Evolutionary conservation across 257 asterid genomes (phyloP).

Genomic region (Solanum etuberosum): DNA sequence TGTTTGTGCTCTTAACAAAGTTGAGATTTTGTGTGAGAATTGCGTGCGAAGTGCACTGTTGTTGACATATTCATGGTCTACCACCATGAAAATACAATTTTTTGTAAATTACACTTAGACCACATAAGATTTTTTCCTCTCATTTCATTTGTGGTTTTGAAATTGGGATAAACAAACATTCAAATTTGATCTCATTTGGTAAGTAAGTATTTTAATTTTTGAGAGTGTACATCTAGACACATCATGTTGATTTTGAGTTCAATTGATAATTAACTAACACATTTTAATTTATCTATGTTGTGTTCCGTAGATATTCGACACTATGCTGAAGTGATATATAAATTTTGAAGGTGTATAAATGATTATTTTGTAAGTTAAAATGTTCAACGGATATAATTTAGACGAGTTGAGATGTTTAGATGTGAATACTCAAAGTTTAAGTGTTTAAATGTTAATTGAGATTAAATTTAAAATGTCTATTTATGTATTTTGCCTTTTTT

Average conservation of each 20-base stretch:
- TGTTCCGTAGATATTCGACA: too few species aligned
- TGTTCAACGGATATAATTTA: not conserved
- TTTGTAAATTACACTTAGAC: not conserved
- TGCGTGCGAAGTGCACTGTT: not conserved
- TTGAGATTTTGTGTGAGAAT: not conserved
- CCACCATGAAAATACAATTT: not conserved
- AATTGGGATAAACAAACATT: too few species aligned
- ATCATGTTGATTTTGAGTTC: too few species aligned
- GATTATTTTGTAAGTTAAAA: not conserved
- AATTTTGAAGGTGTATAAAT: not conserved
- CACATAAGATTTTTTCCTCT: not conserved
- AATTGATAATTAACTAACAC: too few species aligned
- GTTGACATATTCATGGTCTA: not conserved
- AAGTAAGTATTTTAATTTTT: not conserved
- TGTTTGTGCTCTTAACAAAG: not conserved
- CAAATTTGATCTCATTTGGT: too few species aligned
- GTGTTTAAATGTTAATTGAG: not conserved
- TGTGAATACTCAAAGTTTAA: not conserved
- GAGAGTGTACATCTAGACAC: not conserved
- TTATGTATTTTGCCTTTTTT: not conserved
- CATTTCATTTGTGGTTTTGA: too few species aligned
- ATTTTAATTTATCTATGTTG: too few species aligned
- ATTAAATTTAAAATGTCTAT: not conserved
- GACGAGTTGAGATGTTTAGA: accelerated
- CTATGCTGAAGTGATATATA: accelerated